A percentile compares a stretch with the other conserved stretches of the same genome.
Evolutionary conservation across 768 basidiomycete genomes (phyloP).

Genomic region (Thelephora ganbajun): DNA sequence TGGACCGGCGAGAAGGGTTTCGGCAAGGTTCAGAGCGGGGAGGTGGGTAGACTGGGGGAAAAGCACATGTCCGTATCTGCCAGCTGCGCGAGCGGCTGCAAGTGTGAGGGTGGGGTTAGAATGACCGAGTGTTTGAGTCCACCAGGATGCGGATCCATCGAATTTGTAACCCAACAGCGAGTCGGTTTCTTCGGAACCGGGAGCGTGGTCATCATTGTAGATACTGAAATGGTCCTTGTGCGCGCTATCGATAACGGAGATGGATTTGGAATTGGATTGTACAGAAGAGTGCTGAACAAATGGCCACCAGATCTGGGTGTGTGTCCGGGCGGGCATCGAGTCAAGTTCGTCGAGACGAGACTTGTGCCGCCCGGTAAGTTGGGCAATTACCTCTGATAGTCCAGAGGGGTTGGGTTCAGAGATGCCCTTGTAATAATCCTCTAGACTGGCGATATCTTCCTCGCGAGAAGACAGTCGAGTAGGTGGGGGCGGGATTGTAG

Average conservation of each 20-base stretch:
- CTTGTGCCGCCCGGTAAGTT: conserved; percentile 50
- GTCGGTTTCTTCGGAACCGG: conserved; percentile 5
- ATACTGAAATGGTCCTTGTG: conserved; percentile 76
- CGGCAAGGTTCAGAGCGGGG: conserved; percentile 76
- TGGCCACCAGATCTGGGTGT: conserved; percentile 88
- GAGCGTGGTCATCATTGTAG: conserved; percentile 24
- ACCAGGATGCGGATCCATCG: conserved; percentile 95
- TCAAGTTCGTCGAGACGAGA: conserved; percentile 59
- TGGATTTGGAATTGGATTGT: conserved; percentile 43
- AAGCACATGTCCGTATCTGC: conserved; percentile 94
- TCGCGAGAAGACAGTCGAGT: conserved; percentile 24
- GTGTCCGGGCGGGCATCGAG: conserved; percentile 64
- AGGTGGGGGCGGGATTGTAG: conserved; percentile 47
- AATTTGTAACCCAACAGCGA: conserved; percentile 48
- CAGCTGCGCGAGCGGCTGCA: conserved; percentile 81
- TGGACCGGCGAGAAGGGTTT: conserved; percentile 58
- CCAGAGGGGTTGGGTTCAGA: conserved; percentile 20
- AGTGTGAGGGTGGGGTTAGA: conserved; percentile 61
- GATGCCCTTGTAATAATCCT: conserved; percentile 58
- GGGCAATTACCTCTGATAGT: conserved; percentile 33
- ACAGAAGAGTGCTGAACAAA: conserved; percentile 85
- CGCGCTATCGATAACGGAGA: conserved; percentile 88
- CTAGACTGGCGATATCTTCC: conserved; percentile 38
- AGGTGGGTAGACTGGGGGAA: conserved; percentile 81
- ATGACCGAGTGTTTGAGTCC: conserved; percentile 91